phyloP scores from a whole-genome alignment of 306 rosid species.

The barrel medic (Medicago truncatula) region MtrunA17r5.0-ANR NC_053043.1:51139001-51139500 shows the following conservation, averaged over 20 bases:
- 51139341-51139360: slow-evolving; percentile 64
- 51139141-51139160: slow-evolving; percentile 15
- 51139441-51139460: too few relatives aligned
- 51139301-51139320: slow-evolving; percentile 39
- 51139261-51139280: slow-evolving; percentile 49
- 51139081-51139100: slow-evolving; percentile 44
- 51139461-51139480: too few relatives aligned
- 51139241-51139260: rapidly evolving
- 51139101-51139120: slow-evolving; percentile 43
- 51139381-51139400: not conserved
- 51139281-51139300: slow-evolving; percentile 17
- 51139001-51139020: slow-evolving; percentile 44
- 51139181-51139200: not conserved
- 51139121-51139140: slow-evolving; percentile 32
- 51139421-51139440: too few relatives aligned
- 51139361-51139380: slow-evolving; percentile 26
- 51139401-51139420: not conserved
- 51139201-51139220: rapidly evolving
- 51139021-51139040: slow-evolving; percentile 48
- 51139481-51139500: too few relatives aligned
- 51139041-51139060: slow-evolving; percentile 32
- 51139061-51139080: slow-evolving; percentile 13
- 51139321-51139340: slow-evolving; percentile 56
- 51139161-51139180: slow-evolving; percentile 55
- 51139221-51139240: not conserved